Evolutionary conservation across 331 rosid species (phyloP).

Genomic region (Malus hybrid): DNA sequence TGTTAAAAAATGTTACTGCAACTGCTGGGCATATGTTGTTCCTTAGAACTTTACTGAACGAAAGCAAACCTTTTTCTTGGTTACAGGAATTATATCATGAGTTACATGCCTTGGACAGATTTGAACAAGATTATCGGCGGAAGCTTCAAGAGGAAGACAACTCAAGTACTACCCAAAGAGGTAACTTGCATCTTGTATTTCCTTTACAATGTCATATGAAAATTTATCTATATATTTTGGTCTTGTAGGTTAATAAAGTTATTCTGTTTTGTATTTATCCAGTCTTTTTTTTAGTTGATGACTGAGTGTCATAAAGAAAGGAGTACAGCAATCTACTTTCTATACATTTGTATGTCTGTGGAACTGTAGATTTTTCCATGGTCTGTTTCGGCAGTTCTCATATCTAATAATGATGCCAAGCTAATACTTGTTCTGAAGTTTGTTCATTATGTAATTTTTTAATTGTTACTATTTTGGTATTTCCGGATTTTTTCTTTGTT

Average conservation of each 20-base stretch:
- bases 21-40: neutral
- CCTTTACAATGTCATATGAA: neutral
- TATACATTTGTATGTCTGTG: neutral
- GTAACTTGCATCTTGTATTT: slow-evolving; percentile 29
- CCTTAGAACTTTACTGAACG: slow-evolving; percentile 1
- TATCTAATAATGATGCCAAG: neutral
- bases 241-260: neutral
- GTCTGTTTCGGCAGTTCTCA: neutral
- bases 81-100: slow-evolving; percentile 93
- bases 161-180: slow-evolving; percentile 71
- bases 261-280: neutral
- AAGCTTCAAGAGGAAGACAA: slow-evolving; percentile 92
- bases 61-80: slow-evolving; percentile 11
- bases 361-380: neutral
- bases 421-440: neutral
- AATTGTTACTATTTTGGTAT: neutral
- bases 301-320: neutral
- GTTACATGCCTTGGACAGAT: slow-evolving; percentile 91
- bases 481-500: neutral
- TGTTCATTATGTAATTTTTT: neutral
- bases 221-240: neutral
- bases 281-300: neutral
- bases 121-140: slow-evolving; percentile 91
- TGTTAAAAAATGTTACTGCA: neutral
- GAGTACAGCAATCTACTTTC: neutral